Conservation (phyloP, 31 red algal species). For the Endocladia muricata region DNA sequence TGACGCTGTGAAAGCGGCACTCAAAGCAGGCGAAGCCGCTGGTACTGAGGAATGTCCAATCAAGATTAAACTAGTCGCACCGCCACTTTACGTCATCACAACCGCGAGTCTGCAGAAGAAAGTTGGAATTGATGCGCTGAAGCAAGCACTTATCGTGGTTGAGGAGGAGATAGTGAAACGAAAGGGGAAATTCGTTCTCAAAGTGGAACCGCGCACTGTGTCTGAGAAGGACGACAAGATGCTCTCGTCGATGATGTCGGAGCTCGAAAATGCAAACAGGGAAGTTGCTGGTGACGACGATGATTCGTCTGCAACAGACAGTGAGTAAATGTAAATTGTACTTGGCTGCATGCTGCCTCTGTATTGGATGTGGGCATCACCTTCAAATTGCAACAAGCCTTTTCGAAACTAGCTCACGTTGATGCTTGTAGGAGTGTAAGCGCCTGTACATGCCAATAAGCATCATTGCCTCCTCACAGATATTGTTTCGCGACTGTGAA, state of each 20-base stretch:
- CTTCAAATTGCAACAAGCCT: too few species aligned
- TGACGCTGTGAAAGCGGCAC: slow-evolving; percentile 84
- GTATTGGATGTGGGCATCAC: too few species aligned
- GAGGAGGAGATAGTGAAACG: slow-evolving; percentile 72
- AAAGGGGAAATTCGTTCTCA: slow-evolving; percentile 85
- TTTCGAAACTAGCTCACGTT: too few species aligned
- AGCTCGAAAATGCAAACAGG: slow-evolving; percentile 83
- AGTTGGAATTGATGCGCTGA: slow-evolving; percentile 70
- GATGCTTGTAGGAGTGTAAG: too few species aligned
- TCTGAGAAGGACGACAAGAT: slow-evolving; percentile 92
- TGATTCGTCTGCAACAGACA: slow-evolving; percentile 27
- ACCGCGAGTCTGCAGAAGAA: slow-evolving; percentile 79
- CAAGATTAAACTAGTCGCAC: slow-evolving; percentile 91
- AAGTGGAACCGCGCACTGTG: slow-evolving; percentile 81
- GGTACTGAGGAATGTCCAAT: slow-evolving; percentile 59
- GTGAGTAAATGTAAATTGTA: slow-evolving; percentile 20
- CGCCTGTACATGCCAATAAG: too few species aligned
- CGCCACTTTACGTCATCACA: slow-evolving; percentile 88
- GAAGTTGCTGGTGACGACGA: slow-evolving; percentile 90
- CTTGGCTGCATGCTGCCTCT: too few species aligned
- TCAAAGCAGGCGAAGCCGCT: slow-evolving; percentile 64
- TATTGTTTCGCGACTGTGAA: slow-evolving; percentile 53
- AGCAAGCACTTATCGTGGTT: slow-evolving; percentile 66
- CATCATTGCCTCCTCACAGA: too few species aligned
- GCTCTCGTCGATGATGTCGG: slow-evolving; percentile 82